Conservation (phyloP, 495 filamentous ascomycete genomes). For the Neurospora cerealis region DNA sequence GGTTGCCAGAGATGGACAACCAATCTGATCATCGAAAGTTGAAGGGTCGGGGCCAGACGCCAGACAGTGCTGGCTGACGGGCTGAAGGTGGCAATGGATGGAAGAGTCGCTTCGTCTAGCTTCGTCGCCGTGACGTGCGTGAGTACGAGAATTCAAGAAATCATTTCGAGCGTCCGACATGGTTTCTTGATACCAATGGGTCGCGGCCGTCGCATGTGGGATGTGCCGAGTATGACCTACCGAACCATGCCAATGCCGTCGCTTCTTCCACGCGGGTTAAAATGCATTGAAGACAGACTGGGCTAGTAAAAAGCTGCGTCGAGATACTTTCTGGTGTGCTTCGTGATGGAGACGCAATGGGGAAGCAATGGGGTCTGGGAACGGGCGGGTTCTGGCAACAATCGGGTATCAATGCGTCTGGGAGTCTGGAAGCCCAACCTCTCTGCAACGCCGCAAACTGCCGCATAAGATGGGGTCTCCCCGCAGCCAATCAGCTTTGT, state of each 20-base stretch:
- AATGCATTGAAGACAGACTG: conserved; percentile 7
- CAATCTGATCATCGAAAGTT: not conserved
- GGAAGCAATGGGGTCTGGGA: conserved; percentile 9
- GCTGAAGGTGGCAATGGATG: not conserved
- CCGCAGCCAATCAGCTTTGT: conserved; percentile 16
- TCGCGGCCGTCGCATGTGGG: not conserved
- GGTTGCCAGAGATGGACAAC: not conserved
- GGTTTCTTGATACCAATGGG: not conserved
- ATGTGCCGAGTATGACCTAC: conserved; percentile 5
- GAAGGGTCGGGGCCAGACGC: not conserved
- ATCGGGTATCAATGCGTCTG: conserved; percentile 30
- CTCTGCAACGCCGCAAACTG: not conserved
- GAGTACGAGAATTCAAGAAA: not conserved
- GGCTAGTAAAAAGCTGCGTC: conserved; percentile 8
- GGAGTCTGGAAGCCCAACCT: conserved; percentile 15
- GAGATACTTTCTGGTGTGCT: not conserved
- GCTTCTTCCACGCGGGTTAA: not conserved
- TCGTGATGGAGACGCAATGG: not conserved
- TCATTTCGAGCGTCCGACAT: not conserved
- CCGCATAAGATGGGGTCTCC: conserved; percentile 1
- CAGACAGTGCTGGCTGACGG: not conserved
- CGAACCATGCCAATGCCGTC: conserved; percentile 2
- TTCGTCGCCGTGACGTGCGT: not conserved
- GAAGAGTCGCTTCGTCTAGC: not conserved
- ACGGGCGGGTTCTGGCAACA: conserved; percentile 6